Base-by-base conservation (phyloP, 768 basidiomycete genomes). In the Termitomyces sp. region DNA sequence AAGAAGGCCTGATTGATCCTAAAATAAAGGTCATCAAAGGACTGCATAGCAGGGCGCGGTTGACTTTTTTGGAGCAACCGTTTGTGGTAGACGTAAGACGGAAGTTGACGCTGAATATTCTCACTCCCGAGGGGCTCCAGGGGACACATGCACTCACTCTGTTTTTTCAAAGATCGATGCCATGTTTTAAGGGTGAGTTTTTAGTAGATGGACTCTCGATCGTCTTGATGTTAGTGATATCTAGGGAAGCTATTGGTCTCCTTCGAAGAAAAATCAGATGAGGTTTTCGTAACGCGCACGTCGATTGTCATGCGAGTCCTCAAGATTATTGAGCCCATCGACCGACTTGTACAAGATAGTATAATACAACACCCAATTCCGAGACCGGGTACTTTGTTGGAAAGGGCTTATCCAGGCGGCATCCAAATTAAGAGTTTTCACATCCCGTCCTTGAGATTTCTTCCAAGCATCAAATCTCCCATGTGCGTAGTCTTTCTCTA, bases 41-140 rank as follows among this genome's bases (percentile, higher is more conserved):
- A 30, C 7, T 30, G 30, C 3, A 15, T 30, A 30, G 3, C 4
- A 30, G 8, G 5, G 8, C 30, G 30, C 8, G 11, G n/a, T 10
- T 55, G n/a, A 31, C 46, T 12, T 48, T n/a, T n/a, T 30, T 48
- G 37, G 54, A 55, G 21, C 26, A 55, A n/a, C 54, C 54, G 12
- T 55, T 55, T 19, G 28, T 42, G 1, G 0, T 41, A 5, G 21
- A 1, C 17, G 30, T 55, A 2, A 26, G 41, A 35, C 5, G 5
- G 12, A 2, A 0, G 1, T 2, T 1, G 11, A 0, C 0, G 10
- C 8, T 42, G 1, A 33, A 0, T 9, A 31, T 33, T 12, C 40
- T 44, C 9, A 37, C 17, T 3, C n/a, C 33, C 12, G 0, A 1
- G 15, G 2, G 5, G 4, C n/a, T 23, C 31, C n/a, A 45, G 35